A percentile compares a stretch with the other conserved stretches of the same genome.
Evolutionary conservation across 495 filamentous ascomycete species (phyloP).

Genomic region (Neurospora sp.): DNA sequence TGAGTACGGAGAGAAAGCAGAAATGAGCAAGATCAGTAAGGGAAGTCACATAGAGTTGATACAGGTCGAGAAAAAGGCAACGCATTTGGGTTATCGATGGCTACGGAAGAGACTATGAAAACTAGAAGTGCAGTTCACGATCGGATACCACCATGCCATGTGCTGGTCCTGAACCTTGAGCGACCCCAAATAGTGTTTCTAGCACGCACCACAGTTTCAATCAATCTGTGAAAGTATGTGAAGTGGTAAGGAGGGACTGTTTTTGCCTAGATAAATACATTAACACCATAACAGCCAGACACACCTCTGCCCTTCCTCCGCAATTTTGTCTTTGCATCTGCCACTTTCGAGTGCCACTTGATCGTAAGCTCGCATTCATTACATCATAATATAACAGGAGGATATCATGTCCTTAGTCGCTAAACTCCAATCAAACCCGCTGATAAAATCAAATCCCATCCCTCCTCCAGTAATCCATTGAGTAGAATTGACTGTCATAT

Average conservation of each 20-base stretch:
- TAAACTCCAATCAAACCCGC: neutral
- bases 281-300: neutral
- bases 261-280: neutral
- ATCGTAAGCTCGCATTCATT: neutral
- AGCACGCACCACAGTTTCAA: neutral
- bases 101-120: neutral
- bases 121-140: neutral
- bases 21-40: neutral
- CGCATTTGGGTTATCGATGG: neutral
- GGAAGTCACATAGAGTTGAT: neutral
- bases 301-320: neutral
- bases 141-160: neutral
- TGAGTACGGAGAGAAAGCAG: neutral
- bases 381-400: neutral
- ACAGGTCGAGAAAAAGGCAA: neutral
- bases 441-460: neutral
- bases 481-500: neutral
- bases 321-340: neutral
- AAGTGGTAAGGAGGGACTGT: neutral
- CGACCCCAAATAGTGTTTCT: neutral
- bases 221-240: neutral
- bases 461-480: neutral
- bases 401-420: neutral
- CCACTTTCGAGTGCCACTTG: neutral
- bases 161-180: neutral